Base-by-base conservation (phyloP, 768 basidiomycete species). In the Rhizopogon roseolus region DNA sequence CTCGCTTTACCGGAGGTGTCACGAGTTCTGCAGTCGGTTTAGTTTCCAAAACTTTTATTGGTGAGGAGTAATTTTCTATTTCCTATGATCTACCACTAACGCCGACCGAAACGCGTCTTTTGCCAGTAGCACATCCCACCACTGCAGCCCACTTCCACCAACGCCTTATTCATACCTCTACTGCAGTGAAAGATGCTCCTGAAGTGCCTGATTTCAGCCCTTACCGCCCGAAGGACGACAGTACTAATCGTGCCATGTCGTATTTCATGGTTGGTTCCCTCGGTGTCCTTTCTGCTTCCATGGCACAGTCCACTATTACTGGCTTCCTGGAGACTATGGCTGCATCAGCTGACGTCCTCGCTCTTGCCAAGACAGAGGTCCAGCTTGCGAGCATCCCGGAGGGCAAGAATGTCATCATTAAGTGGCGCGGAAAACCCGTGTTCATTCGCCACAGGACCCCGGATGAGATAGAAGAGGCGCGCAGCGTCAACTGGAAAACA, bases 371-470 rank as follows among this genome's bases (percentile, higher is more conserved):
- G 77, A 92, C 98, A 57, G 97, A 99, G 74, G 85, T 99, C 55
- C 93, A 96, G 38, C 84, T 99, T 56, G 73, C 75, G 52, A 76
- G 73, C 56, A 98, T 99, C 65, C 97, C 97, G 37, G 93, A 98
- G 80, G 94, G 94, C 72, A 95, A 94, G 82, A 95, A 96, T 68
- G 90, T 88, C 62, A 85, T 96, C 72, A 90, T 95, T 76, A 94
- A 98, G 78, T 99, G 97, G 97, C 90, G 97, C 66, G 97, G 97
- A 71, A 99, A 99, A 80, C 97, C 97, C 60, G 97, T 99, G 52
- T 98, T 98, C 80, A 93, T 99, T 70, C 85, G 97, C 60, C 97
- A 99, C 78, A 85, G 97, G 65, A 99, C 97, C 13, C 64, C 79
- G 53, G 81, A 78, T 53, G 97, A 99, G 78, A 90, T 99, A 62